A percentile compares a stretch with the other conserved stretches of the same genome.
phyloP scores from a whole-genome alignment of 441 rosid genomes.

The Rhodomyrtus psidioides region DNA sequence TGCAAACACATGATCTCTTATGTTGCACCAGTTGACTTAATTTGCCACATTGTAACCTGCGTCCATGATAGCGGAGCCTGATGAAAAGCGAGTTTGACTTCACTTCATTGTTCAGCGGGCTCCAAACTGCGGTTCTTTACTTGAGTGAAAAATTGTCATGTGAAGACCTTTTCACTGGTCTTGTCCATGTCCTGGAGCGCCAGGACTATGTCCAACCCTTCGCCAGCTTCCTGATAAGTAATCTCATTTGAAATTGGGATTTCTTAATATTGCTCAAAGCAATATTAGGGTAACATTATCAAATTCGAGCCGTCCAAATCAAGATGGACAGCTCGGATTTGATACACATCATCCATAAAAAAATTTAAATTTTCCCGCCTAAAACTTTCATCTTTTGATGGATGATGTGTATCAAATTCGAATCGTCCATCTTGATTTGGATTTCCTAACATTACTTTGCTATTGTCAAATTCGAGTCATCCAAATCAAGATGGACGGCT shows the following conservation, averaged over 20 bases:
- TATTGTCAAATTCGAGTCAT: no score
- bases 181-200: background rate
- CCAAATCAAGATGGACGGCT: no score
- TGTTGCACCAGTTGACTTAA: background rate
- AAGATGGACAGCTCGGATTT: no score
- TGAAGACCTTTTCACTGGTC: background rate
- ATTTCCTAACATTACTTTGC: no score
- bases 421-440: no score
- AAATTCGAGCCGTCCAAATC: no score
- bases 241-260: background rate
- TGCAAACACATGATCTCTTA: background rate
- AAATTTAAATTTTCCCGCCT: no score
- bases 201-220: background rate
- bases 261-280: no score
- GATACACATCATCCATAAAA: no score
- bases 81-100: background rate
- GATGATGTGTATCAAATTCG: no score
- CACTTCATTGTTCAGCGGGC: background rate
- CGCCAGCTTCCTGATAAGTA: background rate
- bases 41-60: background rate
- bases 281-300: no score
- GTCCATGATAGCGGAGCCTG: background rate
- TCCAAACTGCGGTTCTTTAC: background rate
- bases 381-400: no score
- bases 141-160: background rate